Evolutionary conservation across 495 filamentous ascomycete species (phyloP).

Genomic region (Parachaetomium inaequale): DNA sequence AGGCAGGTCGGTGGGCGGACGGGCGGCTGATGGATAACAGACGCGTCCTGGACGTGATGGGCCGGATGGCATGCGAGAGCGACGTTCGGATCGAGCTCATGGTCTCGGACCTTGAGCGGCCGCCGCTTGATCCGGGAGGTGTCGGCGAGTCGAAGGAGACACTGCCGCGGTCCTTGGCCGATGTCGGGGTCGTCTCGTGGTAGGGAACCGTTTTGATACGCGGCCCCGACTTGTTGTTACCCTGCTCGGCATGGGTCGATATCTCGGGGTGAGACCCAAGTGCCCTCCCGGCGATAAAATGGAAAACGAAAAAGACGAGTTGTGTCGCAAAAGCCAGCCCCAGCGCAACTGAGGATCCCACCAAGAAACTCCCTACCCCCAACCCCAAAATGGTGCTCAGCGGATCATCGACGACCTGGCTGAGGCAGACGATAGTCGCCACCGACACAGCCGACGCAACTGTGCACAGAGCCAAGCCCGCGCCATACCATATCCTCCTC

Average conservation of each 20-base stretch:
- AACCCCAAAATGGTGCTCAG: slow-evolving; percentile 34
- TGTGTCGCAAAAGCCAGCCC: slow-evolving; percentile 42
- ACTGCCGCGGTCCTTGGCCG: slow-evolving; percentile 25
- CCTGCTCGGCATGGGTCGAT: slow-evolving; percentile 33
- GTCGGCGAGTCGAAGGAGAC: slow-evolving; percentile 31
- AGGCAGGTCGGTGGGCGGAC: slow-evolving; percentile 34
- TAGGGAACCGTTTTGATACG: slow-evolving; percentile 48
- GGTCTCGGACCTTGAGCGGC: slow-evolving; percentile 46
- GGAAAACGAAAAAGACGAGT: slow-evolving; percentile 39
- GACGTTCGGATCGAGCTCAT: slow-evolving; percentile 53
- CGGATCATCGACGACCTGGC: slow-evolving; percentile 26
- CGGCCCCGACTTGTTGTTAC: slow-evolving; percentile 20
- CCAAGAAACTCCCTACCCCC: slow-evolving; percentile 30
- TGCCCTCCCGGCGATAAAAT: slow-evolving; percentile 33
- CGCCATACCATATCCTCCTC: slow-evolving; percentile 37
- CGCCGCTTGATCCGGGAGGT: slow-evolving; percentile 39
- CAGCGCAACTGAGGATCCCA: slow-evolving; percentile 40
- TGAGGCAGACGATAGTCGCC: slow-evolving; percentile 36
- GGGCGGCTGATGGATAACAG: slow-evolving; percentile 35
- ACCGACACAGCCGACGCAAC: slow-evolving; percentile 41
- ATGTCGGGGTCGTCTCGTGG: slow-evolving; percentile 36
- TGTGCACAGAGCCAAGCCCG: slow-evolving; percentile 34
- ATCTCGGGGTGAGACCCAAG: slow-evolving; percentile 23
- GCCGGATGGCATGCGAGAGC: slow-evolving; percentile 48
- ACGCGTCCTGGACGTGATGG: slow-evolving; percentile 49